These are phyloP conservation scores for Nitzschia palea DNA, from an alignment of 108 stramenopile genomes.

Conservation along the genomic window DNA sequence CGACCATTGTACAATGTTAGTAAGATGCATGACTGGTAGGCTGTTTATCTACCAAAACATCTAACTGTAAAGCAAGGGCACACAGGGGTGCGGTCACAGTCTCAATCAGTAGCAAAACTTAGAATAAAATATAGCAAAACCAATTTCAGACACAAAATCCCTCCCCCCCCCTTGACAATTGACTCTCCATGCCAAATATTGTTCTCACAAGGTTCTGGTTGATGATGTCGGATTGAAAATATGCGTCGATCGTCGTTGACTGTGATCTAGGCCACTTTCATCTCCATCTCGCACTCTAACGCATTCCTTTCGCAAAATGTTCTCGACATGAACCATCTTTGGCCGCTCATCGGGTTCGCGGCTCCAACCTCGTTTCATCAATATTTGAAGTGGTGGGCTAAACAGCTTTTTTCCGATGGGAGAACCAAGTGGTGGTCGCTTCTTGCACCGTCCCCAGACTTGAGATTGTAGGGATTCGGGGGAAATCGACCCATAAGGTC, in stretches of 20 bases:
- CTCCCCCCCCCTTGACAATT: too few relatives aligned
- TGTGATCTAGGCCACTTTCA: conserved; percentile 13
- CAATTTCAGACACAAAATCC: too few relatives aligned
- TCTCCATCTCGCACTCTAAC: conserved; percentile 10
- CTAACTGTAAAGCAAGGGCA: too few relatives aligned
- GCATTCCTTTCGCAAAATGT: conserved; percentile 15
- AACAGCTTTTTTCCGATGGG: not conserved
- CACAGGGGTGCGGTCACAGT: too few relatives aligned
- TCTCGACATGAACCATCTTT: not conserved
- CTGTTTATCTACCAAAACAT: too few relatives aligned
- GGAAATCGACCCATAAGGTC: conserved; percentile 41
- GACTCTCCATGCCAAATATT: too few relatives aligned
- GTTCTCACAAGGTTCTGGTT: too few relatives aligned
- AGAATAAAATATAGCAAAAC: too few relatives aligned
- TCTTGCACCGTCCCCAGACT: not conserved
- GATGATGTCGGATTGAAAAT: conserved; percentile 3
- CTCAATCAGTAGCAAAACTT: too few relatives aligned
- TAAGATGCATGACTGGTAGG: too few relatives aligned
- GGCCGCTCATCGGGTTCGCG: not conserved
- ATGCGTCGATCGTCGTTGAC: conserved; percentile 31
- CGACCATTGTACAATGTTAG: too few relatives aligned
- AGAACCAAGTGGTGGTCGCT: not conserved
- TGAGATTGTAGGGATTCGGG: not conserved
- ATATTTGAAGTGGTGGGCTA: not conserved
- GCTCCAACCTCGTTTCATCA: conserved; percentile 22